Percentiles rank a stretch among this genome's conserved stretches.
Evolutionary conservation across 495 filamentous ascomycete species (phyloP).

Genomic region (Penicillium alfredii): DNA sequence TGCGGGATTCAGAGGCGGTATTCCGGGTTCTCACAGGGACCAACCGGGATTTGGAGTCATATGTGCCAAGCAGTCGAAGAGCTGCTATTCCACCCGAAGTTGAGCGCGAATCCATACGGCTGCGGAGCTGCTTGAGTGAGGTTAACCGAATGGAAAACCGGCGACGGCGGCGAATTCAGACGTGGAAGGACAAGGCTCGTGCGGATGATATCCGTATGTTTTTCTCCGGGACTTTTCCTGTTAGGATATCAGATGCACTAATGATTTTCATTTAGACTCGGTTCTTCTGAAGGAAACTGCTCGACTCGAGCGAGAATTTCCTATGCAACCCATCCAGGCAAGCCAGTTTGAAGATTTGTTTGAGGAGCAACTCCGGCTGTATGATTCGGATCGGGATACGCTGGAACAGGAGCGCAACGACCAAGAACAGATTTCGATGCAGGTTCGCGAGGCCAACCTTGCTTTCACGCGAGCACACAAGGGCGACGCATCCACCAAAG

Average conservation of each 20-base stretch:
- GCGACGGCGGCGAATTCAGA: conserved; percentile 68
- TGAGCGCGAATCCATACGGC: conserved; percentile 66
- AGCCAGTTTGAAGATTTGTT: conserved; percentile 91
- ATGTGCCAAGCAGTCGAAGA: conserved; percentile 77
- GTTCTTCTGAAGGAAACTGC: conserved; percentile 77
- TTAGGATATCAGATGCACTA: not conserved
- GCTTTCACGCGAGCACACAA: conserved; percentile 64
- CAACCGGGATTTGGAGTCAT: conserved; percentile 75
- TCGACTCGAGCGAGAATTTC: conserved; percentile 76
- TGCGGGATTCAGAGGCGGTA: conserved; percentile 65
- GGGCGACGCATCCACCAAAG: conserved; percentile 67
- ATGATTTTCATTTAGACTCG: conserved; percentile 35
- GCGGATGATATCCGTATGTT: conserved; percentile 80
- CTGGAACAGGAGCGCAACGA: conserved; percentile 66
- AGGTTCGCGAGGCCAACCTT: conserved; percentile 67
- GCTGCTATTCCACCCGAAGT: conserved; percentile 72
- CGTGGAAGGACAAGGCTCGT: conserved; percentile 67
- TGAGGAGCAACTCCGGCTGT: conserved; percentile 70
- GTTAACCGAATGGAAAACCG: conserved; percentile 73
- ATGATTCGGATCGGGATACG: conserved; percentile 67
- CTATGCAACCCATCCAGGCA: conserved; percentile 75
- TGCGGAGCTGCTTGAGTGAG: conserved; percentile 76
- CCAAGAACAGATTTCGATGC: conserved; percentile 63
- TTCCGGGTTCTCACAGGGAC: conserved; percentile 70
- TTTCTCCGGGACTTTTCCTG: not conserved